Conservation (phyloP, 2,329 filamentous ascomycete species). For the Cercospora beticola region DNA sequence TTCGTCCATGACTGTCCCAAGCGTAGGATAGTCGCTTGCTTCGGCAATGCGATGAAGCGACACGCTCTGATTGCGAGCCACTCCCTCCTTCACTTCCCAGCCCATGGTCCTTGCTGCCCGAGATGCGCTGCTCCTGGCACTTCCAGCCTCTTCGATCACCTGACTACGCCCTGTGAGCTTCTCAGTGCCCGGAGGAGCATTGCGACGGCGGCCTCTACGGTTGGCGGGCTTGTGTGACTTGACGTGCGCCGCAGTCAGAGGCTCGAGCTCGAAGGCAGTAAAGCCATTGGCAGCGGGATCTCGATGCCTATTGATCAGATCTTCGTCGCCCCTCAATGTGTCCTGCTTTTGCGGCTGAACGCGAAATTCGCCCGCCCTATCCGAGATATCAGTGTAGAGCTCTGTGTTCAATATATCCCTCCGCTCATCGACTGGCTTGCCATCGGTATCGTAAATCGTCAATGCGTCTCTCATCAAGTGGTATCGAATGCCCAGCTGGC, state of each 20-base stretch:
- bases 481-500: slow-evolving; percentile 83
- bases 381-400: slow-evolving; percentile 91
- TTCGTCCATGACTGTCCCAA: slow-evolving; percentile 89
- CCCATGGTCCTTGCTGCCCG: slow-evolving; percentile 78
- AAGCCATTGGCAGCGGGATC: slow-evolving; percentile 58
- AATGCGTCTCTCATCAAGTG: slow-evolving; percentile 77
- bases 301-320: slow-evolving; percentile 76
- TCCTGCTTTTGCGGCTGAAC: slow-evolving; percentile 69
- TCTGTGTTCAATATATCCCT: slow-evolving; percentile 84
- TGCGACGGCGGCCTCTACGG: slow-evolving; percentile 39
- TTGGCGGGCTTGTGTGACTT: slow-evolving; percentile 34
- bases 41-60: slow-evolving; percentile 69
- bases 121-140: slow-evolving; percentile 70
- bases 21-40: slow-evolving; percentile 63
- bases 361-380: slow-evolving; percentile 87
- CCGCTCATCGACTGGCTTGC: slow-evolving; percentile 71
- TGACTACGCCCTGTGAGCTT: slow-evolving; percentile 71
- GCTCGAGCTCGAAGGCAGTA: slow-evolving; percentile 35
- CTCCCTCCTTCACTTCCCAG: slow-evolving; percentile 70
- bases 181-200: slow-evolving; percentile 53
- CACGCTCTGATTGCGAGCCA: slow-evolving; percentile 52
- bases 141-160: slow-evolving; percentile 67
- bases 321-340: slow-evolving; percentile 77
- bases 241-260: slow-evolving; percentile 32
- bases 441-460: slow-evolving; percentile 84